Conservation (phyloP, 768 basidiomycete genomes). For the Boletus tylopilopsis region DNA sequence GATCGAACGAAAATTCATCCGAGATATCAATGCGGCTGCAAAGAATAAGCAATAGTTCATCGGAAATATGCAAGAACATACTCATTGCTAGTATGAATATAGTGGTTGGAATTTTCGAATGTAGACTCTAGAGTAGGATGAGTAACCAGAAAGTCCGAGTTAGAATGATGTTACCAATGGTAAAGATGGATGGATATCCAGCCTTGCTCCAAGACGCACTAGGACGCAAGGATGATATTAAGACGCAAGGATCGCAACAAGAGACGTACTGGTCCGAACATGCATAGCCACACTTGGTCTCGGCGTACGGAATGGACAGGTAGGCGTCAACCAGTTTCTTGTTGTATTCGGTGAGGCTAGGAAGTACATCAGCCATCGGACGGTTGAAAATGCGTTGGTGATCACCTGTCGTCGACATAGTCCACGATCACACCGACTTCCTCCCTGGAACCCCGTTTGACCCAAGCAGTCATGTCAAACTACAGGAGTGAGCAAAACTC, state of each 20-base stretch:
- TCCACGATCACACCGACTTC: slow-evolving; percentile 85
- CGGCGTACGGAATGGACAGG: slow-evolving; percentile 73
- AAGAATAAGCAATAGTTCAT: slow-evolving; percentile 29
- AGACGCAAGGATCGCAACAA: slow-evolving; percentile 16
- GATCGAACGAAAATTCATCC: slow-evolving; percentile 83
- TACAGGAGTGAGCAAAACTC: slow-evolving; percentile 35
- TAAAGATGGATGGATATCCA: slow-evolving; percentile 82
- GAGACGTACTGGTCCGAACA: slow-evolving; percentile 84
- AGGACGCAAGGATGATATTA: slow-evolving; percentile 15
- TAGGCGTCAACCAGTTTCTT: slow-evolving; percentile 71
- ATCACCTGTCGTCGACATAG: slow-evolving; percentile 62
- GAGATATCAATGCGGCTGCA: slow-evolving; percentile 78
- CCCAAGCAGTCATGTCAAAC: slow-evolving; percentile 96
- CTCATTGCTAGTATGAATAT: slow-evolving; percentile 82
- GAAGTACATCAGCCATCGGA: slow-evolving; percentile 7
- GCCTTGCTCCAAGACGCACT: slow-evolving; percentile 82
- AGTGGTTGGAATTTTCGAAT: slow-evolving; percentile 68
- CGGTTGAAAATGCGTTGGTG: slow-evolving; percentile 21
- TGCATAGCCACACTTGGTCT: slow-evolving; percentile 91
- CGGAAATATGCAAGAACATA: slow-evolving; percentile 44
- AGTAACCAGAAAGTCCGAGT: background rate
- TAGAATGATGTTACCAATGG: slow-evolving; percentile 45
- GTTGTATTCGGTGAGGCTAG: slow-evolving; percentile 77
- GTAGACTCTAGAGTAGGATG: slow-evolving; percentile 46
- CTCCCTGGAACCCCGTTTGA: slow-evolving; percentile 74